Conservation (phyloP, 768 basidiomycete species). For the Mycena chlorophos region DNA sequence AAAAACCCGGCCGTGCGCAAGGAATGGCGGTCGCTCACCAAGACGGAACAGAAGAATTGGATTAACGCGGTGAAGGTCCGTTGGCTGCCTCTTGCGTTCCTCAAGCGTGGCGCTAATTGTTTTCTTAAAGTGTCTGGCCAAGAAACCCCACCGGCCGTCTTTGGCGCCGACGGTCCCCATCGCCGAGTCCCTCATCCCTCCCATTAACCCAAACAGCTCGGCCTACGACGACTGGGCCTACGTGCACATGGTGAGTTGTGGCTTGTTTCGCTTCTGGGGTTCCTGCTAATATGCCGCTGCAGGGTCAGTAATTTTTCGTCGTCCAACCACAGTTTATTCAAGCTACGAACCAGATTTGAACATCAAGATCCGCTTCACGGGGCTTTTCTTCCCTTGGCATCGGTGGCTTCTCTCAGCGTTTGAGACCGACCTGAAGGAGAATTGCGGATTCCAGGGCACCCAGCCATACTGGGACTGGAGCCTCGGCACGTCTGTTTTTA, state of each 20-base stretch:
- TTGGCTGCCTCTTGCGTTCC: not conserved
- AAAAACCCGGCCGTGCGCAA: slow-evolving; percentile 20
- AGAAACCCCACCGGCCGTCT: slow-evolving; percentile 17
- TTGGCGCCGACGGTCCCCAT: slow-evolving; percentile 17
- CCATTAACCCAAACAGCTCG: slow-evolving; percentile 22
- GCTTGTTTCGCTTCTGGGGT: too few relatives aligned
- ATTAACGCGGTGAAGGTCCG: slow-evolving; percentile 20
- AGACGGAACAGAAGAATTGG: slow-evolving; percentile 18
- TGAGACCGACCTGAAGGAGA: slow-evolving; percentile 8
- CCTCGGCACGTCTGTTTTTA: not conserved
- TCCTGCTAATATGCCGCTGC: too few relatives aligned
- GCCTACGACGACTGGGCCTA: slow-evolving; percentile 19
- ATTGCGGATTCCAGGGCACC: slow-evolving; percentile 12
- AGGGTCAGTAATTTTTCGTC: slow-evolving; percentile 2
- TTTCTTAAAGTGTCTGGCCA: slow-evolving; percentile 21
- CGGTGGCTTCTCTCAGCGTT: slow-evolving; percentile 14
- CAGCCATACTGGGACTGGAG: slow-evolving; percentile 21
- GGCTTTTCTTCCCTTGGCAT: slow-evolving; percentile 19
- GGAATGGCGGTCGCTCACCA: slow-evolving; percentile 24
- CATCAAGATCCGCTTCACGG: slow-evolving; percentile 16
- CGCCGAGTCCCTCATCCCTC: slow-evolving; percentile 12
- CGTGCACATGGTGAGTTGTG: slow-evolving; percentile 12
- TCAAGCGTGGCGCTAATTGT: not conserved
- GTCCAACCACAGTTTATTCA: too few relatives aligned
- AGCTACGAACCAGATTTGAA: too few relatives aligned